Evolutionary conservation across 495 filamentous ascomycete species (phyloP), one percentile per base, ranked within the genome.

Genomic region (Aspergillus bertholletiae): DNA sequence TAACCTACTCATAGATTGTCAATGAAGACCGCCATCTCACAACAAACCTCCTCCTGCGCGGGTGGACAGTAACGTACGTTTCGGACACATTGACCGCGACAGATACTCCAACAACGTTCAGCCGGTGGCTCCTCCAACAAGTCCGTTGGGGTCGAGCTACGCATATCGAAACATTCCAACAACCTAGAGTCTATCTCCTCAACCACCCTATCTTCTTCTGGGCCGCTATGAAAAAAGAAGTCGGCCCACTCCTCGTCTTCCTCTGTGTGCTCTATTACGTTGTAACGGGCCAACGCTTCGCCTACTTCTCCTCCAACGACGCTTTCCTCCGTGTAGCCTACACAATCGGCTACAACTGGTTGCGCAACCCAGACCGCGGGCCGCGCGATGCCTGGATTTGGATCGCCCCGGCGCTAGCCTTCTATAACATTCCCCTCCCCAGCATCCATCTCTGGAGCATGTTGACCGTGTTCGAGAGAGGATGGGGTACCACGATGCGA

Each of bases 11-110:
- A 11, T 17, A 61, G 59, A 51, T 70, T 34, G 63, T 70, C 28
- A 70, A 70, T 35, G 67, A 70, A 51, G 67, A 70, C 46, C 65
- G 67, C 13, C 67, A 70, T 39, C 56, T 70, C 17, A 70, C 67
- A 7, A 70, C 67, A 5, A 66, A 66, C 35, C 61, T 70, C 3
- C 60, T 70, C 32, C 51, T 70, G 34, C 63, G 62, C 49, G 65
- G 65, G 9, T 70, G 67, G 67, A 70, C 63, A 17, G 61, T 70
- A 2, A 68, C 63, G 13, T 70, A 65, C 48, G 66, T 63, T 13
- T 66, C 67, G 6, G 60, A 68, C 32, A 66, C 65, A 13, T 46
- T 70, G n/a, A 53, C 67, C 12, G 63, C 65, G 49, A 70, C 67
- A 4, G 67, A 70, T 26, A 68, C 67, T 0, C 67, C 67, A 13